Conservation (phyloP, 225 moss, liverwort and hornwort genomes). For the Lunularia cruciata region DNA sequence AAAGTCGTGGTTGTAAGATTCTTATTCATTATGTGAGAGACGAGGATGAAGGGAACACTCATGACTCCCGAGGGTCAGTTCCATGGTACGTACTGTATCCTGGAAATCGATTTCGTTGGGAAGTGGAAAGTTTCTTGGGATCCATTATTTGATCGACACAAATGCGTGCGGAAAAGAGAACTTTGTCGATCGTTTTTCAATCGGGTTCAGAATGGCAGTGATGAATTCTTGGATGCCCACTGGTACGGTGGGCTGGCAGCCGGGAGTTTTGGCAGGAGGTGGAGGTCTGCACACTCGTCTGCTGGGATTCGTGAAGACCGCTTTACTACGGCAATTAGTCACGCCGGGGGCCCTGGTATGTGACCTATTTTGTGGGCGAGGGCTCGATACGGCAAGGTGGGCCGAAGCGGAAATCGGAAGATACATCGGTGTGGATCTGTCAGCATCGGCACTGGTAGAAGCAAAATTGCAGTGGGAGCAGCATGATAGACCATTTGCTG, state of each 20-base stretch:
- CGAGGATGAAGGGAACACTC: too few species aligned
- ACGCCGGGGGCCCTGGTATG: slow-evolving; percentile 39
- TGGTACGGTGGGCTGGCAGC: slow-evolving; percentile 36
- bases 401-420: slow-evolving; percentile 42
- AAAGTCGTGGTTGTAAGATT: too few species aligned
- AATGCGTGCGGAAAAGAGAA: too few species aligned
- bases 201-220: slow-evolving; percentile 35
- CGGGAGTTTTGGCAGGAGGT: slow-evolving; percentile 18
- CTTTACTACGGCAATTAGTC: slow-evolving; percentile 40
- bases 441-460: slow-evolving; percentile 90
- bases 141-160: too few species aligned
- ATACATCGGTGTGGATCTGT: slow-evolving; percentile 69
- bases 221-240: slow-evolving; percentile 32
- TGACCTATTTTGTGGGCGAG: slow-evolving; percentile 57
- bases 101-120: too few species aligned
- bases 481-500: slow-evolving; percentile 63
- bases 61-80: too few species aligned
- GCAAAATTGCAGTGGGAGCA: slow-evolving; percentile 92
- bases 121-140: too few species aligned
- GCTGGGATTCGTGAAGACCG: slow-evolving; percentile 48
- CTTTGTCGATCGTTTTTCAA: too few species aligned
- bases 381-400: slow-evolving; percentile 50
- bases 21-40: too few species aligned
- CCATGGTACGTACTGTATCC: too few species aligned
- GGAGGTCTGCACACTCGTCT: slow-evolving; percentile 39